Evolutionary conservation across 257 asterid species (phyloP).

Genomic region (Nicotiana obtusifolia): DNA sequence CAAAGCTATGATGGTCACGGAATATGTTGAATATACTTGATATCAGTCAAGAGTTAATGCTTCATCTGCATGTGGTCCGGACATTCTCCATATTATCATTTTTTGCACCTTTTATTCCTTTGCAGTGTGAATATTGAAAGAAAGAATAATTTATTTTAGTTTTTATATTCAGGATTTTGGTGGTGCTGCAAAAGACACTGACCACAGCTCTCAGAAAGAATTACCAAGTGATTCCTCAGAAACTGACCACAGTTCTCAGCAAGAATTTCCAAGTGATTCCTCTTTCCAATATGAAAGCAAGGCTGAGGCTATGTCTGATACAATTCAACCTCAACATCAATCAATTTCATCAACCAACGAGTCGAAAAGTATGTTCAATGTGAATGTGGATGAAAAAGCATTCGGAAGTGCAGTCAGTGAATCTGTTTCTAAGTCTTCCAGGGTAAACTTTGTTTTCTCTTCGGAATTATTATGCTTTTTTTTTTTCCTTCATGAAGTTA

Average conservation of each 20-base stretch:
- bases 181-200: slow-evolving; percentile 9
- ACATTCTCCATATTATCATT: not conserved
- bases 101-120: slow-evolving; percentile 5
- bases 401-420: slow-evolving; percentile 9
- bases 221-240: not conserved
- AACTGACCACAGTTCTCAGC: slow-evolving; percentile 6
- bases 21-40: not conserved
- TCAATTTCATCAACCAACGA: slow-evolving; percentile 24
- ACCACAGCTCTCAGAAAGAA: not conserved
- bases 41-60: not conserved
- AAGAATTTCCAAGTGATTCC: slow-evolving; percentile 19
- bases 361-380: slow-evolving; percentile 16
- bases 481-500: not conserved
- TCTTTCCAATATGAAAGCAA: slow-evolving; percentile 18
- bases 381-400: slow-evolving; percentile 21
- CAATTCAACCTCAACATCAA: slow-evolving; percentile 26
- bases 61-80: not conserved
- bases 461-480: not conserved
- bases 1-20: not conserved
- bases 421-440: not conserved
- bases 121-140: slow-evolving; percentile 27
- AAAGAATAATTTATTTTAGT: slow-evolving; percentile 23
- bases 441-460: slow-evolving; percentile 18
- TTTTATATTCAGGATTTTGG: slow-evolving; percentile 8
- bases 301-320: slow-evolving; percentile 19